Base-by-base conservation (phyloP, 306 rosid species). In the Cucurbita maxima region DNA sequence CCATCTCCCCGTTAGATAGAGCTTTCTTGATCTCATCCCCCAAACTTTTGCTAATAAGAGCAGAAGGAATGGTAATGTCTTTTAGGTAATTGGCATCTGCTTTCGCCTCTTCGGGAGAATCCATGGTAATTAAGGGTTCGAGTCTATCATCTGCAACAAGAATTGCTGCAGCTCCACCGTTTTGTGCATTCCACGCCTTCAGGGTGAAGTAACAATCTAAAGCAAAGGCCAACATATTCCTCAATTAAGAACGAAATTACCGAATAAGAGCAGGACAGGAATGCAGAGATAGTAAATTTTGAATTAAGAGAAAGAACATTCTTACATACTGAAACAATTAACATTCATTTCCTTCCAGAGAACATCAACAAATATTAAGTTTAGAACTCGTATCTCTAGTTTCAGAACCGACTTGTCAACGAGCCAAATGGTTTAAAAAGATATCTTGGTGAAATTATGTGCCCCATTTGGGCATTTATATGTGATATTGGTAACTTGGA, bases 101-200 rank as follows among this genome's bases (percentile, higher is more conserved):
- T 8, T 86, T 70, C 72, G 80, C 97, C 76, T 85, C 88, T 79
- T 94, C 97, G 12, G 98, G 97, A 77, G 86, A 88, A 84, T 94
- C 98, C 98, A 94, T 94, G 58, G 98, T 94, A 76, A 94, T 90
- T 75, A 94, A 83, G 22, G 82, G 83, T 71, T 94, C 98, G 40
- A 18, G 37, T 78, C 63, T 83, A 85, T 90, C 81, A 79, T 94
- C 97, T n/a, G 91, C 96, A 67, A 94, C 98, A 73, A 94, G 90
- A 80, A 94, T 79, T 55, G 98, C 98, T 0, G 96, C 98, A 25
- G 97, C 98, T 79, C 98, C 98, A 55, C 84, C 95, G 10, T 86
- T 87, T 88, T 94, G 98, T 15, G 97, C 96, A 71, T 89, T 94
- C 98, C 97, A 89, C 1, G 98, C 98, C 94, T 94, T 94, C 81